Base-by-base conservation (phyloP, 345 rosid species). In the Pistacia integerrima region DNA sequence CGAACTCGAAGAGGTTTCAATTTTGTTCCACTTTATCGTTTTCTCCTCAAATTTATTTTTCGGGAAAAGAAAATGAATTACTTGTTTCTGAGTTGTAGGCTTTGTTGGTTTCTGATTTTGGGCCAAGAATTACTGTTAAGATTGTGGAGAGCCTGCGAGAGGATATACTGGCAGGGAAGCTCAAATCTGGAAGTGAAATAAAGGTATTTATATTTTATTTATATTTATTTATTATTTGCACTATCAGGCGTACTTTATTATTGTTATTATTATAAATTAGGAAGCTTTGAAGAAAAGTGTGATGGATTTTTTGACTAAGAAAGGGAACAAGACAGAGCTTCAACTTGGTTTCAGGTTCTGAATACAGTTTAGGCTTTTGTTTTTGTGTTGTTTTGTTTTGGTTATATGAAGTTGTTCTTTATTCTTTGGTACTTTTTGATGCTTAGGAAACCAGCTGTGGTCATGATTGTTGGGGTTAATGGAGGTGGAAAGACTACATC, bases 401-500 rank as follows among this genome's bases (percentile, higher is more conserved):
- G 60, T 22, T 64, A 52, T n/a, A 36, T 10, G 28, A 0, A 12
- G 3, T 74, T 68, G 51, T 64, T 13, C 72, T 69, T 69, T 9
- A 54, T 52, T 41, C 8, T 28, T n/a, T 54, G 56, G 75, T n/a
- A 3, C 56, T 33, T 49, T 62, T 49, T 84, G 70, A 51, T 44
- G 49, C 81, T 41, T 77, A 93, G 98, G 88, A 96, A 92, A 85
- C 99, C 99, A 3, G 97, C 98, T 79, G 97, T 93, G 46, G 67
- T 91, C 52, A 88, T 93, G 91, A 85, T 92, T 11, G 98, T 92
- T 78, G 98, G 98, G 8, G 98, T 92, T 20, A 91, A 93, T 69
- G 99, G 99, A 79, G 97, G 99, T 67, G 98, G 98, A 68, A 96
- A 96, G 87, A 96, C 99, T 8, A 92, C 99, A 12, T 96, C 98